Percentiles rank a stretch among this genome's conserved stretches.
These are phyloP conservation scores for Penstemon davidsonii DNA, from an alignment of 257 asterid genomes.

Conservation along the genomic window DNA sequence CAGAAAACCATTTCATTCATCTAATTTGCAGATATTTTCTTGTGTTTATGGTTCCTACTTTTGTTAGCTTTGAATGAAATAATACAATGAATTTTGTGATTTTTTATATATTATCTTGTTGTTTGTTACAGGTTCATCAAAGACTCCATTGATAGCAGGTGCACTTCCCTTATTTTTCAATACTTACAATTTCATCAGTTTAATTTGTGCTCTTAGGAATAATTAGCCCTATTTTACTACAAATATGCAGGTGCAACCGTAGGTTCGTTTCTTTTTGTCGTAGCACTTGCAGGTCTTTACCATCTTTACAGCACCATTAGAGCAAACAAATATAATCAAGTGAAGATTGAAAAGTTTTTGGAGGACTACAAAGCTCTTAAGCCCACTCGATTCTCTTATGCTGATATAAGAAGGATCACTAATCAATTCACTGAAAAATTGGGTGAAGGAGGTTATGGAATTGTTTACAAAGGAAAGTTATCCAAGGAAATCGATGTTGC, in stretches of 20 bases:
- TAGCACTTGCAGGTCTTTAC: conserved; percentile 15
- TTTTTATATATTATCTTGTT: too few relatives aligned
- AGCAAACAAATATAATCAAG: conserved; percentile 27
- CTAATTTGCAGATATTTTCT: background rate
- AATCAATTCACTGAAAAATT: conserved; percentile 26
- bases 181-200: background rate
- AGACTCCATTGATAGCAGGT: conserved; percentile 7
- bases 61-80: too few relatives aligned
- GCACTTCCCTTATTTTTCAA: background rate
- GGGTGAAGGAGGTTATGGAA: conserved; percentile 45
- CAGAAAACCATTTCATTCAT: background rate
- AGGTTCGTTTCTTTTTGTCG: conserved; percentile 26
- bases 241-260: conserved; percentile 6
- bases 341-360: conserved; percentile 41
- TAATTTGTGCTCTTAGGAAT: too few relatives aligned
- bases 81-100: too few relatives aligned
- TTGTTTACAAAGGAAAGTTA: conserved; percentile 33
- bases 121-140: background rate
- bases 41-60: background rate
- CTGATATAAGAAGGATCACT: conserved; percentile 47
- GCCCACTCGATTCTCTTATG: conserved; percentile 47
- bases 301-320: conserved; percentile 9
- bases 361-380: conserved; percentile 40
- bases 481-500: conserved; percentile 32
- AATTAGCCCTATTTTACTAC: too few relatives aligned